Conservation (phyloP, 108 stramenopile genomes). For the Mediolabrus comicus region DNA sequence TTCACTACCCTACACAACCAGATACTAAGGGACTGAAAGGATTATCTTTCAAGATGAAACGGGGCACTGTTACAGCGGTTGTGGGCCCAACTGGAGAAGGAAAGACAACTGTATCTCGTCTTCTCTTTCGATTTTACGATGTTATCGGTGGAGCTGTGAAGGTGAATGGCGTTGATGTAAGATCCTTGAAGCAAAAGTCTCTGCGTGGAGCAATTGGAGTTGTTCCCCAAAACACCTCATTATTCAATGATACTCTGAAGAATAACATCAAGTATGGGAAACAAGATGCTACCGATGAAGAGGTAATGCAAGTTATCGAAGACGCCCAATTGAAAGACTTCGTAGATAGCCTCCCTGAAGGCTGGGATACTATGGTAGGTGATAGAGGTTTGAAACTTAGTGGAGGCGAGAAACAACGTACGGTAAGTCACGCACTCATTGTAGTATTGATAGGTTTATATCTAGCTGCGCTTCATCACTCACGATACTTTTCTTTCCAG, state of each 20-base stretch:
- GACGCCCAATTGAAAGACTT: constrained; percentile 83
- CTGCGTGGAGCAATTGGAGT: constrained; percentile 88
- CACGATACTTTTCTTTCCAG: no score
- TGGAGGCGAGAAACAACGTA: constrained; percentile 86
- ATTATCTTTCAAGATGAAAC: constrained; percentile 87
- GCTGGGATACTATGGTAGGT: constrained; percentile 95
- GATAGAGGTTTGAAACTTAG: constrained; percentile 94
- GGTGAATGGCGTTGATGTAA: constrained; percentile 92
- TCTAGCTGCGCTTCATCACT: no score
- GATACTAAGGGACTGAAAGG: constrained; percentile 81
- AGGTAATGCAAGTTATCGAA: constrained; percentile 67
- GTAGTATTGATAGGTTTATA: no score
- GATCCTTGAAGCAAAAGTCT: constrained; percentile 74
- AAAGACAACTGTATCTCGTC: constrained; percentile 90
- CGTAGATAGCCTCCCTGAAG: constrained; percentile 75
- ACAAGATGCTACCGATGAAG: constrained; percentile 71
- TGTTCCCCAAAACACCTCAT: constrained; percentile 88
- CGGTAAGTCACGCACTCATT: no score
- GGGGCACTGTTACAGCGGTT: constrained; percentile 94
- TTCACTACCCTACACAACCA: constrained; percentile 92
- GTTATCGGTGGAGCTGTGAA: constrained; percentile 84
- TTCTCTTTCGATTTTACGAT: constrained; percentile 95
- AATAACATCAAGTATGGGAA: constrained; percentile 88
- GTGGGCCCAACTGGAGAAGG: constrained; percentile 93
- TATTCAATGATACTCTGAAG: constrained; percentile 95